Base-by-base conservation (phyloP, 2,329 filamentous ascomycete species). In the Cladobotryum mycophilum region DNA sequence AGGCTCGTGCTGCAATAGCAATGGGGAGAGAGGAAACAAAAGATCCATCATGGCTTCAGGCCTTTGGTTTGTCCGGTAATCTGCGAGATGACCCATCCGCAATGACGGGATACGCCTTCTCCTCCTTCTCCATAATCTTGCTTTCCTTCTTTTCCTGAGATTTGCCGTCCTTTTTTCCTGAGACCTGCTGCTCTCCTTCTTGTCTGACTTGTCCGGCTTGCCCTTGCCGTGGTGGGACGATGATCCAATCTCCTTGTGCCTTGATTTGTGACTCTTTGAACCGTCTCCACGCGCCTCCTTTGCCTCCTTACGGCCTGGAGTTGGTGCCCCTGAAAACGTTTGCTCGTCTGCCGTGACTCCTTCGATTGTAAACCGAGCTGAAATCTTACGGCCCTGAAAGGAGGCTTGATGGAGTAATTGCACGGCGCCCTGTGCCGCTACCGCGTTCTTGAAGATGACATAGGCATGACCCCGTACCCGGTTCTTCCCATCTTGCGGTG, bases 381-480 rank as follows among this genome's bases (percentile, higher is more conserved):
- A 51, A 17, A 67, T 54, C 35, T 55, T 56, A 12, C 57, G 57
- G 8, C 58, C 55, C 41, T 59, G 55, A 40, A 65, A 67, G 5
- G 54, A 52, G 33, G 59, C 53, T 46, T 59, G 58, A 45, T 64
- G 55, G 13, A 67, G 51, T 36, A 58, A 55, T 17, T 60, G 56
- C 38, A 60, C 56, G 2, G 60, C 61, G 12, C 48, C 55, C n/a
- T 45, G 37, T 6, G 64, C 60, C 2, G 61, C 58, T 3, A 41
- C 36, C 4, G 55, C 18, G 36, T 50, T 58, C 22, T 58, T 49
- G 17, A 67, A 57, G 7, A 57, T 53, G 18, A 65, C 51, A n/a
- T 59, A 53, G 34, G 57, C 61, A 36, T 63, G 56, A 6, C 64
- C 64, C 14, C 59, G 59, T 12, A 62, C 57, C 11, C 58, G 58